Evolutionary conservation across 2,329 filamentous ascomycete species (phyloP).

Genomic region (Colletotrichum neosansevieriae): DNA sequence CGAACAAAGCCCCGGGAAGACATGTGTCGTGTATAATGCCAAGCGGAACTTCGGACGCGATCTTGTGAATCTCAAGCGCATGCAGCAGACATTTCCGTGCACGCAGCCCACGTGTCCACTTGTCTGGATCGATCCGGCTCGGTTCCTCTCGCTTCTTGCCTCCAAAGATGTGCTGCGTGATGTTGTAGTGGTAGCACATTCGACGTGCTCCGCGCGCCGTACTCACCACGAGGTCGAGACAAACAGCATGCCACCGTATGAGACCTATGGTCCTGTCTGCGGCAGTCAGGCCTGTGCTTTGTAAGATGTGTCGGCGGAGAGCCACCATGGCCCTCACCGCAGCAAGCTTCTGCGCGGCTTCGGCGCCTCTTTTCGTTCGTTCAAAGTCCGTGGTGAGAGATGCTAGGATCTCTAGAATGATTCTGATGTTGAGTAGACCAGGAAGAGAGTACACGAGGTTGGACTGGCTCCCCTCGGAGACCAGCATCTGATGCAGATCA

Average conservation of each 20-base stretch:
- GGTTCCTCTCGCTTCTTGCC: constrained; percentile 17
- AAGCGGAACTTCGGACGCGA: constrained; percentile 9
- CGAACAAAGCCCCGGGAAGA: not conserved
- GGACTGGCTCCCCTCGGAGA: not conserved
- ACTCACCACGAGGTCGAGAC: constrained; percentile 12
- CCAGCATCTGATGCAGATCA: not conserved
- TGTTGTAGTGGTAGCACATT: constrained; percentile 16
- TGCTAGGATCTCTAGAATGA: constrained; percentile 2
- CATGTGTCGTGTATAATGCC: constrained; percentile 15
- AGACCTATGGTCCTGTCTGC: not conserved
- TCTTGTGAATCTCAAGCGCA: constrained; percentile 14
- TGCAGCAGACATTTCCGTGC: constrained; percentile 12
- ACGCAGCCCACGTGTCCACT: not conserved
- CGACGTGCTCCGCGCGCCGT: constrained; percentile 9
- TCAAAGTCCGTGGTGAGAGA: constrained; percentile 12
- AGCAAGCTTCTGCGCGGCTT: not conserved
- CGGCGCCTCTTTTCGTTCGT: not conserved
- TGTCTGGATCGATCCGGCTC: not conserved
- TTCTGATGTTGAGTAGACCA: constrained; percentile 4
- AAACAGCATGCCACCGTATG: constrained; percentile 14
- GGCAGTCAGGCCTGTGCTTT: not conserved
- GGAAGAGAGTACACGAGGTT: not conserved
- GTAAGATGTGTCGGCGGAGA: not conserved
- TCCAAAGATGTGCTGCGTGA: constrained; percentile 24
- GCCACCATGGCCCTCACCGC: not conserved